Evolutionary conservation across 768 basidiomycete species (phyloP), one percentile per base, ranked within the genome.

Genomic region (Russula sp.): DNA sequence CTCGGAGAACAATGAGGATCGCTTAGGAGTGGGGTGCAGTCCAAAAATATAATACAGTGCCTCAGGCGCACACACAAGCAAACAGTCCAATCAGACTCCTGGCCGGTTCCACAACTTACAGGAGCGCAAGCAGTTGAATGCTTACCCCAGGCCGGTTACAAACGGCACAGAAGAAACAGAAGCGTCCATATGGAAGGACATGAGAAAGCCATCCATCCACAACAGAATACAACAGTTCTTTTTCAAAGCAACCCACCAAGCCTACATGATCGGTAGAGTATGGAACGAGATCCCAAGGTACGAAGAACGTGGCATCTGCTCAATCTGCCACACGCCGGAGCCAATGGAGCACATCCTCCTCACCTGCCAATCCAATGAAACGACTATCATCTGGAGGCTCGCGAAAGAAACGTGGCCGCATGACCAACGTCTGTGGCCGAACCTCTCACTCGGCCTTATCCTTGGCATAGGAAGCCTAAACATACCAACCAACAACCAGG

Each of bases 291-390:
- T 54, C 1, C 20, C 10, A 1, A n/a, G 6, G 0, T 10, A 38
- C 1, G 36, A 60, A 34, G 1, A 5, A 0, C 10, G 45, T 1
- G 18, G 32, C 32, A 14, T 1, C 2, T 60, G 59, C 36, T 13
- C 18, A 0, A 4, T 0, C 5, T 58, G 47, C 14, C 18, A 13
- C 1, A 4, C 0, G 4, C 18, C 5, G 4, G 71, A 73, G 7
- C 60, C 65, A 0, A 59, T 70, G 49, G 56, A 42, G 0, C 71
- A 72, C 50, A 70, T 71, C 5, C 61, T 71, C 0, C 52, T 42
- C 0, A 10, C 60, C 0, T 71, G 70, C 41, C 6, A 4, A 7
- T 13, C 20, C 5, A 16, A 5, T 18, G 7, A 36, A 0, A 16
- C 13, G 2, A 38, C 5, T 2, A 7, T 2, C 2, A 53, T 53